Percentiles rank a stretch among this genome's conserved stretches.
These are phyloP conservation scores for Diplodia sapinea DNA, from an alignment of 2,329 filamentous ascomycete genomes.

Conservation along the genomic window DNA sequence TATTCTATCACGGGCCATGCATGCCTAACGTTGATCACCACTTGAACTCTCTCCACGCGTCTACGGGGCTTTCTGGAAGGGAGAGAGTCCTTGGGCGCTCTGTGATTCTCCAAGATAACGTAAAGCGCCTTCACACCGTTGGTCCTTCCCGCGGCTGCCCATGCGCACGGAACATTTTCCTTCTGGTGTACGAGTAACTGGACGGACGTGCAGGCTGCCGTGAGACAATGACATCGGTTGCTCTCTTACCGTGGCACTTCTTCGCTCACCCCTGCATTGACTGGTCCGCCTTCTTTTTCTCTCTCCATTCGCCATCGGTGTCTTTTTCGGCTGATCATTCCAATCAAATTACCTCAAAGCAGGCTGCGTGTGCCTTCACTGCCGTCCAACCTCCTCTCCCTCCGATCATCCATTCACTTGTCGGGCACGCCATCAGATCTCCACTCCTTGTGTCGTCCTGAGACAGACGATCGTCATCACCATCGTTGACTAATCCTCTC, in stretches of 20 bases:
- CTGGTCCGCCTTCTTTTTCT: neutral
- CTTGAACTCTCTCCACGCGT: neutral
- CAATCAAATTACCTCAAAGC: neutral
- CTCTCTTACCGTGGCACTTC: neutral
- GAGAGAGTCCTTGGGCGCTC: neutral
- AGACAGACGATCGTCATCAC: conserved; percentile 1
- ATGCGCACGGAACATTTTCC: neutral
- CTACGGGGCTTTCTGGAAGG: neutral
- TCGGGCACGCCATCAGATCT: conserved; percentile 2
- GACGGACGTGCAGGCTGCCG: conserved; percentile 7
- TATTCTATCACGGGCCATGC: neutral
- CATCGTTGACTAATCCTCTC: neutral
- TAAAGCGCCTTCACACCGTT: neutral
- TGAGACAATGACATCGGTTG: neutral
- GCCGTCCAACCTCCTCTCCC: neutral
- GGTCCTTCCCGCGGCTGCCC: neutral
- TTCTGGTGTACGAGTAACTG: conserved; percentile 9
- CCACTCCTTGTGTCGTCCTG: neutral
- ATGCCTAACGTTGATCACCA: neutral
- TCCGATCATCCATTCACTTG: neutral
- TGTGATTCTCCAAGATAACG: conserved; percentile 1
- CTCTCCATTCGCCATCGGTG: neutral
- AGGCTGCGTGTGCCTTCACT: neutral
- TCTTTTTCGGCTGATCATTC: neutral
- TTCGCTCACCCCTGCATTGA: neutral